Evolutionary conservation across 2,329 filamentous ascomycete genomes (phyloP).

Genomic region (Tolypocladium nubicola): DNA sequence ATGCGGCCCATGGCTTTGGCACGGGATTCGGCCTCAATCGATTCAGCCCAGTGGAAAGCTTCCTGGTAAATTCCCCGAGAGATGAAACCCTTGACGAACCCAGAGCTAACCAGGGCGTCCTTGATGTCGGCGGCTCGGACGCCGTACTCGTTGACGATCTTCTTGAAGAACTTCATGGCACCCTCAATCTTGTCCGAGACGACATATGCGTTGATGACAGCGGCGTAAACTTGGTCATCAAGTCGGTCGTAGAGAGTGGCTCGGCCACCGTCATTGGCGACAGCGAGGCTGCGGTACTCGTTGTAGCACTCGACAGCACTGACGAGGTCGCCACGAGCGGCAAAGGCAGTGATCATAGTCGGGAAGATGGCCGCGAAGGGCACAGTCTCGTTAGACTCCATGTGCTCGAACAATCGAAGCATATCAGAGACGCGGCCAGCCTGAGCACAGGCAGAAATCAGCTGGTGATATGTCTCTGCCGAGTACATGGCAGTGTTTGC

Average conservation of each 20-base stretch:
- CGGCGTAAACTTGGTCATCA: slow-evolving; percentile 78
- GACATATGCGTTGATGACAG: slow-evolving; percentile 85
- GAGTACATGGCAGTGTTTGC: slow-evolving; percentile 58
- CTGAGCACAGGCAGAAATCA: slow-evolving; percentile 81
- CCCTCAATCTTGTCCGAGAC: slow-evolving; percentile 70
- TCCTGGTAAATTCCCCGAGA: slow-evolving; percentile 59
- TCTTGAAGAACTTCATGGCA: slow-evolving; percentile 75
- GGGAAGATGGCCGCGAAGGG: slow-evolving; percentile 79
- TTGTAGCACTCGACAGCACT: slow-evolving; percentile 94
- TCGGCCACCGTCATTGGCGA: slow-evolving; percentile 68
- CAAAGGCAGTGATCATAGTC: slow-evolving; percentile 91
- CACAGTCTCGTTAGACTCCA: slow-evolving; percentile 66
- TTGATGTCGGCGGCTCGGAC: slow-evolving; percentile 53
- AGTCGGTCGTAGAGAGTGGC: slow-evolving; percentile 58
- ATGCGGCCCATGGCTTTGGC: slow-evolving; percentile 60
- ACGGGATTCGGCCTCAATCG: slow-evolving; percentile 48
- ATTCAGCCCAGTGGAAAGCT: slow-evolving; percentile 63
- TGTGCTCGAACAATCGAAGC: slow-evolving; percentile 82
- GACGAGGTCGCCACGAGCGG: slow-evolving; percentile 65
- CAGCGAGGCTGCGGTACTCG: slow-evolving; percentile 82
- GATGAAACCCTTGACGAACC: slow-evolving; percentile 71
- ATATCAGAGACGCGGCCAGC: slow-evolving; percentile 76
- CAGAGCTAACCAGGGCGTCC: slow-evolving; percentile 59
- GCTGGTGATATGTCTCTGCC: slow-evolving; percentile 70
- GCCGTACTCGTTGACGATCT: slow-evolving; percentile 56